phyloP scores from a whole-genome alignment of 1,139 yeast species.

The Eremothecium cymbalariae region DNA sequence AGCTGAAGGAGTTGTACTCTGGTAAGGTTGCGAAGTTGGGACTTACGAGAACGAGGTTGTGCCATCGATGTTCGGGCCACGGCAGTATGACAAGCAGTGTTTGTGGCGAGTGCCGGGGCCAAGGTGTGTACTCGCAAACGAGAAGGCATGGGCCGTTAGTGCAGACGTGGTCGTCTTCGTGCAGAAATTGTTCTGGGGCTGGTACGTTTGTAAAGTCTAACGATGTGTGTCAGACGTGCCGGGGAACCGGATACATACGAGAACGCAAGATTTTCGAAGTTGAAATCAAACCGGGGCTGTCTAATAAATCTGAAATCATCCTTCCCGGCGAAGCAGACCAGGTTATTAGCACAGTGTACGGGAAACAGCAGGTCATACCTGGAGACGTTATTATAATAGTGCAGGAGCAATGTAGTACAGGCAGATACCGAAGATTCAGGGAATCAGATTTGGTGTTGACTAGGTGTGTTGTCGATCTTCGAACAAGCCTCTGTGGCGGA shows the following conservation, averaged over 20 bases:
- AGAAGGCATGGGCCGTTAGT: slow-evolving; percentile 25
- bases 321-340: slow-evolving; percentile 58
- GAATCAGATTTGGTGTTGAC: slow-evolving; percentile 17
- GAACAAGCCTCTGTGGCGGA: slow-evolving; percentile 29
- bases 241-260: slow-evolving; percentile 35
- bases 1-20: slow-evolving; percentile 40
- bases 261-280: slow-evolving; percentile 47
- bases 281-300: slow-evolving; percentile 45
- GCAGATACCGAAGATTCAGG: slow-evolving; percentile 14
- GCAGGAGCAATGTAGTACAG: slow-evolving; percentile 21
- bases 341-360: slow-evolving; percentile 36
- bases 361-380: slow-evolving; percentile 38
- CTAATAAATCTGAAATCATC: slow-evolving; percentile 43
- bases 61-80: slow-evolving; percentile 38
- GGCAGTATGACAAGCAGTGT: slow-evolving; percentile 36
- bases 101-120: slow-evolving; percentile 36
- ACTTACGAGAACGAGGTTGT: slow-evolving; percentile 37
- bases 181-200: slow-evolving; percentile 35
- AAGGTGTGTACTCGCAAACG: slow-evolving; percentile 20
- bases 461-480: slow-evolving; percentile 19
- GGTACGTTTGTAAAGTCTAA: slow-evolving; percentile 32
- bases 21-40: slow-evolving; percentile 44
- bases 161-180: slow-evolving; percentile 30
- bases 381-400: slow-evolving; percentile 56
- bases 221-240: slow-evolving; percentile 37